These are phyloP conservation scores for Hymenoscyphus fraxineus DNA, from an alignment of 2,329 filamentous ascomycete genomes.

Conservation along the genomic window DNA sequence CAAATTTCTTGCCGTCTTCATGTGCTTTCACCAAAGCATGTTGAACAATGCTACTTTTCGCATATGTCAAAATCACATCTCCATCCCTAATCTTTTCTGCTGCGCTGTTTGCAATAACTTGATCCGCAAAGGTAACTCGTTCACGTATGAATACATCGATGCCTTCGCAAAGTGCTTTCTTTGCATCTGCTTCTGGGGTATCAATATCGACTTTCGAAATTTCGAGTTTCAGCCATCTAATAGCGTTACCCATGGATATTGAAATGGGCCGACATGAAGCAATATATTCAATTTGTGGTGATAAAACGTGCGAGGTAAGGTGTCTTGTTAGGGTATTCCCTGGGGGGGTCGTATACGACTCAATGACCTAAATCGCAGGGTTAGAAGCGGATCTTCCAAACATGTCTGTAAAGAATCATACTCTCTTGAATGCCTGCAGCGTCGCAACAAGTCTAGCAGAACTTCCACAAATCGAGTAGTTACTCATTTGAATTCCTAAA, in stretches of 20 bases:
- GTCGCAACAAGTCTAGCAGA: conserved; percentile 85
- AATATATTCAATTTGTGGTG: conserved; percentile 92
- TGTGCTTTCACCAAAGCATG: conserved; percentile 73
- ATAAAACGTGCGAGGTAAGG: conserved; percentile 85
- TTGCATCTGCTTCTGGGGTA: conserved; percentile 75
- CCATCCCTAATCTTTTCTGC: conserved; percentile 71
- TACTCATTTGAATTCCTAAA: conserved; percentile 79
- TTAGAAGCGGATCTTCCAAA: background rate
- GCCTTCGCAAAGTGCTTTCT: conserved; percentile 69
- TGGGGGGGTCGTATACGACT: conserved; percentile 84
- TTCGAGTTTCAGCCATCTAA: conserved; percentile 88
- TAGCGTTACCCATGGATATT: conserved; percentile 95
- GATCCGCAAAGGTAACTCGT: conserved; percentile 80
- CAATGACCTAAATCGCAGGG: conserved; percentile 63
- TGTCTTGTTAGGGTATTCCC: conserved; percentile 84
- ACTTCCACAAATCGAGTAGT: conserved; percentile 82
- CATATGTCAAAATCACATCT: conserved; percentile 83
- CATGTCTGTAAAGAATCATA: conserved; percentile 37
- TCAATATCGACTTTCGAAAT: conserved; percentile 89
- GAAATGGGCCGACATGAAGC: conserved; percentile 92
- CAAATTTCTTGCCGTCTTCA: conserved; percentile 67
- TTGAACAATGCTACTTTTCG: conserved; percentile 81
- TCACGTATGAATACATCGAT: conserved; percentile 91
- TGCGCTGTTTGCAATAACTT: conserved; percentile 76
- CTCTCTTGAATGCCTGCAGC: conserved; percentile 83